These are phyloP conservation scores for Globisporangium ultimum DNA, from an alignment of 352 stramenopile genomes.

Conservation along the genomic window DNA sequence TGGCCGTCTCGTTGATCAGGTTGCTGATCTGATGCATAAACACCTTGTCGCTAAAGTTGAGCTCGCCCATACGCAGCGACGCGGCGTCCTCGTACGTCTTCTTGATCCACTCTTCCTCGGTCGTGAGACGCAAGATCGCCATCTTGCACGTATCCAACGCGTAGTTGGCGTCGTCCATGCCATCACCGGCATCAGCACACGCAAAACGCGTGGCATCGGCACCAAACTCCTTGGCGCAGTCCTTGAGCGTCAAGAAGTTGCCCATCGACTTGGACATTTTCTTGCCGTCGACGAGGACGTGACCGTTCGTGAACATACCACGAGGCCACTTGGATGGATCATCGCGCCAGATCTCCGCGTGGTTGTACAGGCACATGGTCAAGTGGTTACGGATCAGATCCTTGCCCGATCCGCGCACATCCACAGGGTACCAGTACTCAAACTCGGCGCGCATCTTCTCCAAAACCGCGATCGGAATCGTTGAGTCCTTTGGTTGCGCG, in stretches of 20 bases:
- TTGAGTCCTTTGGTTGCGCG: conserved; percentile 76
- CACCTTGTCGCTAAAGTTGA: conserved; percentile 92
- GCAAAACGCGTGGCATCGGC: conserved; percentile 97
- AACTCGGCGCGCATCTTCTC: conserved; percentile 96
- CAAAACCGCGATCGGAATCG: conserved; percentile 88
- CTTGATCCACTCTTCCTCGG: conserved; percentile 97
- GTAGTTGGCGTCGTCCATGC: conserved; percentile 99
- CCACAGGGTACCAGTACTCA: conserved; percentile 99
- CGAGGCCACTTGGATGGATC: conserved; percentile 96
- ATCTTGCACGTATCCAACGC: conserved; percentile 95
- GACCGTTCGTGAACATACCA: conserved; percentile 98
- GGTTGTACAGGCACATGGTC: conserved; percentile 99
- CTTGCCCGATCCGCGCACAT: conserved; percentile 96
- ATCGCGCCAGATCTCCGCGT: conserved; percentile 99
- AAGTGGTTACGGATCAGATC: conserved; percentile 99
- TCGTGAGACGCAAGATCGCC: conserved; percentile 96
- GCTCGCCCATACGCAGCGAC: conserved; percentile 72
- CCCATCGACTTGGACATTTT: conserved; percentile 99
- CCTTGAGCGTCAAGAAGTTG: conserved; percentile 99
- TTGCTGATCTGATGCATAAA: conserved; percentile 98
- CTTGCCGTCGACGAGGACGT: conserved; percentile 96
- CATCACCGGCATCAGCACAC: conserved; percentile 97
- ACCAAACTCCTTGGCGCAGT: conserved; percentile 95
- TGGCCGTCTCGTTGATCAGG: conserved; percentile 89
- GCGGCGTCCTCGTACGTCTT: conserved; percentile 85